Percentiles rank a stretch among this genome's conserved stretches.
These are phyloP conservation scores for Leccinum disarticulatum DNA, from an alignment of 768 basidiomycete genomes.

Conservation along the genomic window DNA sequence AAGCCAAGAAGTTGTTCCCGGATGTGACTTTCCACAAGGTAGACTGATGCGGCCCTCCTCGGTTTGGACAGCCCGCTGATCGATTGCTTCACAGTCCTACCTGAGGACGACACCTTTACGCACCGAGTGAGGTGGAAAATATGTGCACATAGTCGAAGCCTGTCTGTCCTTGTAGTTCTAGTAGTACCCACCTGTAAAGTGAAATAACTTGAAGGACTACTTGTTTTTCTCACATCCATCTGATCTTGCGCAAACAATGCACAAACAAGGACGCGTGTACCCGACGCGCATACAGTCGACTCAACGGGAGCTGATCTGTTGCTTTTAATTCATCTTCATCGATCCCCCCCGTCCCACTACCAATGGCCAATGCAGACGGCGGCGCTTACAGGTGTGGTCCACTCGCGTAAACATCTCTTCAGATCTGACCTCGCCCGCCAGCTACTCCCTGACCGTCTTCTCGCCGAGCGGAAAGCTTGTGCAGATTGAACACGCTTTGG, in stretches of 20 bases:
- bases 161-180: neutral
- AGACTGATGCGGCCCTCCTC: slow-evolving; percentile 12
- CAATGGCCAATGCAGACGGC: slow-evolving; percentile 80
- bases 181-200: neutral
- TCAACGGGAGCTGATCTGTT: slow-evolving; percentile 13
- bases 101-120: slow-evolving; percentile 72
- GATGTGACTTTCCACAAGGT: slow-evolving; percentile 79
- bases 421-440: slow-evolving; percentile 35
- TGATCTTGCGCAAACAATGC: slow-evolving; percentile 21
- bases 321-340: slow-evolving; percentile 20
- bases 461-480: slow-evolving; percentile 98
- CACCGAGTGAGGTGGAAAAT: slow-evolving; percentile 16
- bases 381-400: slow-evolving; percentile 68
- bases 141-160: neutral
- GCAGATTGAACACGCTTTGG: slow-evolving; percentile 99
- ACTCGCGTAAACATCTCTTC: slow-evolving; percentile 18
- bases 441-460: slow-evolving; percentile 99
- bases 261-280: slow-evolving; percentile 31
- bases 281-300: slow-evolving; percentile 27
- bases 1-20: slow-evolving; percentile 91
- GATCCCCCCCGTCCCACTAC: slow-evolving; percentile 18
- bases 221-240: slow-evolving; percentile 22
- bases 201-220: neutral
- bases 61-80: neutral
- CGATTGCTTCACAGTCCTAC: slow-evolving; percentile 48